phyloP scores from a whole-genome alignment of 306 rosid genomes.

The Vicia faba region DNA sequence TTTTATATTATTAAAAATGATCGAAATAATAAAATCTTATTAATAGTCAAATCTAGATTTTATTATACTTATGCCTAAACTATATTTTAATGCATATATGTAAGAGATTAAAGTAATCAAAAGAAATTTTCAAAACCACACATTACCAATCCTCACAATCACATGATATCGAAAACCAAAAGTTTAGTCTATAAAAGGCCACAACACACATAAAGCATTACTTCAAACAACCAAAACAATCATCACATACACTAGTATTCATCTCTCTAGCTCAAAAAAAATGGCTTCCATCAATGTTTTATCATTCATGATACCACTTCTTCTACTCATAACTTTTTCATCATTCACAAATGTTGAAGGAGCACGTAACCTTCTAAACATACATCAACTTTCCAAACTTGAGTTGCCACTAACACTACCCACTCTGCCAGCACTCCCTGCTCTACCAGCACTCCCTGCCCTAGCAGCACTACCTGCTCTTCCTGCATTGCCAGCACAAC shows the following conservation, averaged over 20 bases:
- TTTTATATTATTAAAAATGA: too few relatives aligned
- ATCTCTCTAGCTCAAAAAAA: conserved; percentile 25
- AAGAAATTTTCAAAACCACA: background rate
- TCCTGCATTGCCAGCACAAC: background rate
- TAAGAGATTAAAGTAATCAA: conserved; percentile 26
- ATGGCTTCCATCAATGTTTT: conserved; percentile 44
- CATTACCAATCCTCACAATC: background rate
- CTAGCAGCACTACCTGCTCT: too few relatives aligned
- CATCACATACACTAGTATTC: background rate
- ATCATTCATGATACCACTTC: conserved; percentile 33
- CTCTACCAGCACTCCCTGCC: too few relatives aligned
- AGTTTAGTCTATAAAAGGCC: conserved; percentile 45
- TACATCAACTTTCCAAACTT: conserved; percentile 30
- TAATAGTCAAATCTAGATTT: too few relatives aligned
- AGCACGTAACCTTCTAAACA: conserved; percentile 41
- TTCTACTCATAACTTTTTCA: conserved; percentile 35
- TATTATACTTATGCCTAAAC: too few relatives aligned
- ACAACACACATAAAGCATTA: background rate
- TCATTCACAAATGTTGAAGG: conserved; percentile 41
- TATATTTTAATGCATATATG: background rate
- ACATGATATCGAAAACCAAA: too few relatives aligned
- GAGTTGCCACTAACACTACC: conserved; percentile 30
- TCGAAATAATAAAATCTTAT: too few relatives aligned
- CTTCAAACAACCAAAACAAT: conserved; percentile 8
- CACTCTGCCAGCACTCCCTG: background rate